A percentile compares a stretch with the other conserved stretches of the same genome.
Evolutionary conservation across 192 early-diverging fungal genomes (phyloP).

Genomic region (Coemansia sp.): DNA sequence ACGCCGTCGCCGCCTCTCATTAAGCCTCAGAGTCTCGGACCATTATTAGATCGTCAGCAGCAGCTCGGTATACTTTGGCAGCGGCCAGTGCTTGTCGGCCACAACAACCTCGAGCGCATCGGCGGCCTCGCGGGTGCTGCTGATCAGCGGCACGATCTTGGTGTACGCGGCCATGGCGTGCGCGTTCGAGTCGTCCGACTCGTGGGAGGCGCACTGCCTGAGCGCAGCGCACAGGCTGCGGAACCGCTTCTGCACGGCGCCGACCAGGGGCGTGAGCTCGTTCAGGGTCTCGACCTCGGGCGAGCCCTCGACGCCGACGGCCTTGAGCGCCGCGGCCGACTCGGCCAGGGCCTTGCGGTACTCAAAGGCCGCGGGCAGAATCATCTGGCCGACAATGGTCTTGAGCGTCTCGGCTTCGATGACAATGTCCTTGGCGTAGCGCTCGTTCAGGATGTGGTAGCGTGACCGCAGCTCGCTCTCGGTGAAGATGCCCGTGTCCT

Average conservation of each 20-base stretch:
- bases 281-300: slow-evolving; percentile 75
- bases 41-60: slow-evolving; percentile 61
- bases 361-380: slow-evolving; percentile 82
- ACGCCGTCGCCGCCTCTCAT: too few relatives aligned
- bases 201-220: slow-evolving; percentile 49
- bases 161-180: slow-evolving; percentile 64
- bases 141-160: slow-evolving; percentile 67
- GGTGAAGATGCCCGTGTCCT: slow-evolving; percentile 78
- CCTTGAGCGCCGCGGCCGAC: slow-evolving; percentile 69
- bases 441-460: slow-evolving; percentile 95
- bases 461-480: slow-evolving; percentile 84
- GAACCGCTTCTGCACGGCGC: slow-evolving; percentile 53
- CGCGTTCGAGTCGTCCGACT: slow-evolving; percentile 55
- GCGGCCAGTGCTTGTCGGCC: slow-evolving; percentile 92
- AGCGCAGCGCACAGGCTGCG: slow-evolving; percentile 57
- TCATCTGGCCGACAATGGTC: slow-evolving; percentile 74
- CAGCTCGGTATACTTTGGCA: slow-evolving; percentile 96
- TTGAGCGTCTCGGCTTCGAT: slow-evolving; percentile 91
- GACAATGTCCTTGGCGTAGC: slow-evolving; percentile 93
- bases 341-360: slow-evolving; percentile 90
- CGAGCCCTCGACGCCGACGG: slow-evolving; percentile 47
- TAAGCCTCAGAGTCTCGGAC: neutral
- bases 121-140: slow-evolving; percentile 60
- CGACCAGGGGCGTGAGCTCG: slow-evolving; percentile 60
- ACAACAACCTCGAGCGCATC: slow-evolving; percentile 79